Base-by-base conservation (phyloP, 106 monocot species). In the Amphibolis antarctica region DNA sequence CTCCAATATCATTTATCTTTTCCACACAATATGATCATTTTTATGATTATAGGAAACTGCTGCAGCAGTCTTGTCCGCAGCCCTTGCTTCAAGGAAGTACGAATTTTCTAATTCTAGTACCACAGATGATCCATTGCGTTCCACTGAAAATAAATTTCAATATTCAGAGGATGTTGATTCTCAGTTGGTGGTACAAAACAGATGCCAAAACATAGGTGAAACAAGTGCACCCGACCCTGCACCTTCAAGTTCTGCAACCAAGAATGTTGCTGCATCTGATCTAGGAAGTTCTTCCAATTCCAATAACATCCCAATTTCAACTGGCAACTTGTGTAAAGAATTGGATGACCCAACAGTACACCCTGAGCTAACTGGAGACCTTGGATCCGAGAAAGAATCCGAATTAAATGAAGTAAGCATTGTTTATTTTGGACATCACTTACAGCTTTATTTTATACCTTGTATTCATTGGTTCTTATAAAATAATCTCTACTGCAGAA, bases 61-160 rank as follows among this genome's bases (percentile, higher is more conserved):
- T 77, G 70, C 76, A 27, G 69, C 76, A 31, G 55, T 92, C 19
- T 68, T 92, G 60, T 67, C 87, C 47, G 83, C 76, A 63, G 88
- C 85, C 69, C 78, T 85, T 64, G 74, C 80, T 70, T 76, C 93
- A 62, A 81, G 73, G 52, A 69, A 79, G 26, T 27, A 74, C 46
- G 79, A 46, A 65, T 28, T 53, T 70, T 63, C 60, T 30, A 71
- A 21, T 74, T 67, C 76, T 46, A 42, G 65, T 21, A 44, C 58
- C 57, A 14, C 42, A 48, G 55, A 44, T 61, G 36, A 47, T 66
- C 69, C 82, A 65, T 79, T 68, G 66, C 51, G 57, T 62, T 88
- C 81, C 57, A 66, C 68, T 28, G 75, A 44, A 24, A 71, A 74
- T 28, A 67, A 48, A 21, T 63, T 53, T 53, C 53, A 53, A n/a